These are phyloP conservation scores for Lichtheimia ramosa DNA, from an alignment of 371 early-diverging fungal species.

Conservation along the genomic window DNA sequence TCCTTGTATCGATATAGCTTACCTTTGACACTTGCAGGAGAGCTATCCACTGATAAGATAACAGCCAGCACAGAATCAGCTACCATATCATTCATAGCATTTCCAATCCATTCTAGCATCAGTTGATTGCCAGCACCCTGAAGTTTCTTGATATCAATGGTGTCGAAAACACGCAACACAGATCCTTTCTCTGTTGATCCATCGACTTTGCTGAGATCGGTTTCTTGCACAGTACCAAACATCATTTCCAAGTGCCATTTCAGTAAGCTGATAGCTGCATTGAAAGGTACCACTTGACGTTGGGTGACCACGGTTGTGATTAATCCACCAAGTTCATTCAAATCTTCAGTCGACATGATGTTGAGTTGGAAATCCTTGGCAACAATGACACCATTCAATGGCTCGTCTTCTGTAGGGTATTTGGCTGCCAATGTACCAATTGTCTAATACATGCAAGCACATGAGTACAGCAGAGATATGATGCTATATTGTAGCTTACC, in stretches of 20 bases:
- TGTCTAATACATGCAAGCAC: constrained; percentile 39
- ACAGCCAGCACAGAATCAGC: constrained; percentile 93
- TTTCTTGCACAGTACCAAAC: constrained; percentile 74
- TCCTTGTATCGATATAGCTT: not conserved
- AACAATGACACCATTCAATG: constrained; percentile 83
- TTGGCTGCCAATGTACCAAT: constrained; percentile 83
- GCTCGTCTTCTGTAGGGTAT: constrained; percentile 63
- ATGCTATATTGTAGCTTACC: constrained; percentile 29
- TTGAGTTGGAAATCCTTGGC: constrained; percentile 88
- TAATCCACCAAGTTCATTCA: constrained; percentile 80
- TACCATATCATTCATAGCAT: constrained; percentile 92
- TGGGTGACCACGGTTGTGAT: constrained; percentile 78
- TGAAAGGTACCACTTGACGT: constrained; percentile 76
- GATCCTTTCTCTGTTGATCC: constrained; percentile 31
- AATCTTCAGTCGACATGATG: constrained; percentile 78
- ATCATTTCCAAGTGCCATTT: constrained; percentile 89
- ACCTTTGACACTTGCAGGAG: constrained; percentile 92
- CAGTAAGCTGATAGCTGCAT: constrained; percentile 78
- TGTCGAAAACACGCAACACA: constrained; percentile 71
- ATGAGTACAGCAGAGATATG: not conserved
- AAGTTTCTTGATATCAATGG: constrained; percentile 68
- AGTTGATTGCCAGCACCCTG: constrained; percentile 56
- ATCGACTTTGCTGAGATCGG: constrained; percentile 21
- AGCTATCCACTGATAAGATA: constrained; percentile 81
- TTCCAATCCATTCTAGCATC: constrained; percentile 90